Percentiles rank a stretch among this genome's conserved stretches.
phyloP scores from a whole-genome alignment of 140 eudicot genomes.

The Ambrosia hybrid region DNA sequence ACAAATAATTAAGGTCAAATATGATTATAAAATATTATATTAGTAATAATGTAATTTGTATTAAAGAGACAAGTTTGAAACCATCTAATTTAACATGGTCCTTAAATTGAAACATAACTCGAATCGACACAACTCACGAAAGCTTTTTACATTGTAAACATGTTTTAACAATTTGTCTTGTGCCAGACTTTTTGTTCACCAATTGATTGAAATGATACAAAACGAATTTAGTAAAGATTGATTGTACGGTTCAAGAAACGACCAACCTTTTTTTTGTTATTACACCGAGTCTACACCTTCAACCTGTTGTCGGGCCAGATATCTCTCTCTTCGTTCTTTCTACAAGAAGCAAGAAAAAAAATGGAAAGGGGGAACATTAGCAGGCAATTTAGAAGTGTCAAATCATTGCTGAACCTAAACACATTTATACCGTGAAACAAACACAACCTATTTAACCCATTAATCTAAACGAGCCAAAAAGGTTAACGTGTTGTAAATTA shows the following conservation, averaged over 20 bases:
- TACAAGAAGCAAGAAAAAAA: conserved; percentile 31
- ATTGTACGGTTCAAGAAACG: conserved; percentile 11
- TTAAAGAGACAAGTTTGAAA: too few species aligned
- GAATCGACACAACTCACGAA: conserved; percentile 29
- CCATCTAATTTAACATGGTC: background rate
- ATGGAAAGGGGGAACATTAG: background rate
- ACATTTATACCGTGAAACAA: background rate
- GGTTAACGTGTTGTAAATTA: background rate
- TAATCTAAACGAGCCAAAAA: background rate
- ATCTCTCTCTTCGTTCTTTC: conserved; percentile 96
- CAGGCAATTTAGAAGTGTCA: background rate
- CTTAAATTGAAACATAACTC: background rate
- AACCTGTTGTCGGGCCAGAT: conserved; percentile 89
- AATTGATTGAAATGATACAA: conserved; percentile 16
- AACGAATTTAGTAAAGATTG: background rate
- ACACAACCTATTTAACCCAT: background rate
- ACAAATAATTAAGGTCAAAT: background rate
- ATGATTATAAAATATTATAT: too few species aligned
- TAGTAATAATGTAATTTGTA: too few species aligned
- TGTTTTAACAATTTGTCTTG: conserved; percentile 25
- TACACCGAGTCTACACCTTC: conserved; percentile 79
- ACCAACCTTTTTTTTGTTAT: conserved; percentile 28
- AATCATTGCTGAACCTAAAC: background rate
- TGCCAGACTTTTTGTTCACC: conserved; percentile 26
- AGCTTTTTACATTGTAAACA: conserved; percentile 42